Evolutionary conservation across 495 filamentous ascomycete species (phyloP), one percentile per base, ranked within the genome.

Genomic region (Aspergillus heteromorphus): DNA sequence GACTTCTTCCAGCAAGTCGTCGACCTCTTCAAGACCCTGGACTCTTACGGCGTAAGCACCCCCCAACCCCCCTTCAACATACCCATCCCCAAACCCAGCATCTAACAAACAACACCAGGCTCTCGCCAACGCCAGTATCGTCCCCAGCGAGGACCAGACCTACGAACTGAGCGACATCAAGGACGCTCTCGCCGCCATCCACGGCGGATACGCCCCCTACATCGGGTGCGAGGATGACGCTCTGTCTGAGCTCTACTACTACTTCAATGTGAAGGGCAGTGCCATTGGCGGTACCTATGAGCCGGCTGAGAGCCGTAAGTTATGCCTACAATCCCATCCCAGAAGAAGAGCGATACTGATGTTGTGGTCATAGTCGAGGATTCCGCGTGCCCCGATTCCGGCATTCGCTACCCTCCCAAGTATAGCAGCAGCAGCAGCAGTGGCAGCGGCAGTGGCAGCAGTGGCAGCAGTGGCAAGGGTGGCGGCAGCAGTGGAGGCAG

Each of bases 171-270:
- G 65, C n/a, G 75, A 81, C 16, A 84, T 92, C 56, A 73, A 85
- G 60, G 59, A 60, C 19, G 85, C 85, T 13, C 77, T 92, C 25
- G 71, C 74, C 34, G 56, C 59, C 9, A 74, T 81, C 57, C 84
- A 83, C 54, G 67, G 49, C 6, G 86, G 85, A 20, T 70, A 78
- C 20, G 60, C 73, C 23, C 86, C 86, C 0, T 82, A 84, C 45
- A 65, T 93, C 16, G 77, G 80, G 51, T 93, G 89, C 69, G 66
- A 69, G 1, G 71, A 67, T 42, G 70, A 73, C 34, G 67, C 74
- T 21, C 70, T 93, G 30, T 82, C 87, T 65, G 74, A 91, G 71
- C 80, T 82, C 21, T 91, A 83, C 81, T 92, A 92, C 65, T 82
- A 82, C 58, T 92, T 85, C 73, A 85, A 89, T 63, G 79, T 92